Base-by-base conservation (phyloP, 495 filamentous ascomycete genomes). In the Podospora anserina region DNA sequence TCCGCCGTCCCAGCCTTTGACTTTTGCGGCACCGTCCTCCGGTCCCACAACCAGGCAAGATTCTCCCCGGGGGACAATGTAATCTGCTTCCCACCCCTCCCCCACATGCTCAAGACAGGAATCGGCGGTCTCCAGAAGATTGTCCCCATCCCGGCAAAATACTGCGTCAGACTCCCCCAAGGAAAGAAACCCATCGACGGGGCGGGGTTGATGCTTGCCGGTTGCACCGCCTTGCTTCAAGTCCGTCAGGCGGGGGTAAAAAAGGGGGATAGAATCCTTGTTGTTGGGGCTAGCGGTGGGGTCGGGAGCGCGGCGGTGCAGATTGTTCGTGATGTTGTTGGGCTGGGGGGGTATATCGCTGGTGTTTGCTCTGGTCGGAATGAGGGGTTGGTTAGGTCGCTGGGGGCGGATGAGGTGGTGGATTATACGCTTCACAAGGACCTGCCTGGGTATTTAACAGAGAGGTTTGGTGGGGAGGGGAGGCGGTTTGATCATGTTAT, bases 241-340 rank as follows among this genome's bases (percentile, higher is more conserved):
- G 55, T 82, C 6, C 63, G 72, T 19, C 65, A 60, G 19, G 72
- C 78, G 3, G 66, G 65, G 18, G 15, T 80, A 2, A 65, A 61
- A 60, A 3, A 1, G 34, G 79, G 78, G 16, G 62, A 76, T 53
- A 66, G 68, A 27, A 78, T 82, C 13, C 58, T 83, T 34, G 71
- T 84, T 1, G 76, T 80, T 62, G 82, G 76, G 0, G 81, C 77
- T 0, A 77, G 79, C 64, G 82, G 82, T 5, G 82, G 80, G 49
- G 69, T 82, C 5, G 82, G 82, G 11, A 67, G 62, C 2, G 63
- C 80, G 70, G 75, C 72, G 20, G 71, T 82, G 67, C 82, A 84
- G 70, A 72, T 83, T 63, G 76, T 68, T 0, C 67, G 74, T 49
- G 63, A 67, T 19, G 61, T 53, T 49, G 78, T 81, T 5, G 80